Evolutionary conservation across 495 filamentous ascomycete species (phyloP), one percentile per base, ranked within the genome.

Genomic region (Aspergillus coremiiformis): DNA sequence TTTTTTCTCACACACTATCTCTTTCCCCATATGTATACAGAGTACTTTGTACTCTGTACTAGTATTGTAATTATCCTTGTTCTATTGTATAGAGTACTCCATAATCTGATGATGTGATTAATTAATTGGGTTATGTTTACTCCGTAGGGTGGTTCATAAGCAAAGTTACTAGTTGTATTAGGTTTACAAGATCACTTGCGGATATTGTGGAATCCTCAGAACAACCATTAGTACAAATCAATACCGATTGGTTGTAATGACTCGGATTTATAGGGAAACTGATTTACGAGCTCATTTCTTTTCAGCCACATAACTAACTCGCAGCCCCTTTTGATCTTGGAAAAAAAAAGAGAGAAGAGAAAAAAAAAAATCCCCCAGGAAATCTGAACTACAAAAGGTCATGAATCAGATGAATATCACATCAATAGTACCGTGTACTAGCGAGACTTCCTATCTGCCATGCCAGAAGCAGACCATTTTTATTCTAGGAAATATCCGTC

Each of bases 401-500:
- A 35, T 1, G 12, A n/a, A n/a, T n/a, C 5, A 29, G 23, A 27
- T 6, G 27, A 17, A 45, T 2, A 45, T 26, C 43, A 45, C 22
- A n/a, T 9, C 14, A 45, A 45, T 26, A 45, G 43, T 29, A 22
- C 43, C 14, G n/a, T 20, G 37, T 41, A 41, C 37, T 41, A 41
- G n/a, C 17, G 37, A 41, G 32, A 21, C 15, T 21, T 21, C 14
- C 21, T 41, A 41, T 33, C 44, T n/a, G 44, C 5, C 21, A n/a
- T 14, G 15, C 5, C 44, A 47, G 44, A 47, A 47, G 30, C 44
- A 32, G 44, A 17, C 27, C n/a, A 27, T 20, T 32, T 24, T 48
- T 20, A 23, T 29, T 39, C 23, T 27, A 42, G 48, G 48, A 54
- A 52, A 49, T 42, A 52, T 20, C 21, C 49, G 57, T 55, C 53